Percentiles rank a stretch among this genome's conserved stretches.
Conservation (phyloP, 768 basidiomycete genomes). For the Coprinopsis marcescibilis region DNA sequence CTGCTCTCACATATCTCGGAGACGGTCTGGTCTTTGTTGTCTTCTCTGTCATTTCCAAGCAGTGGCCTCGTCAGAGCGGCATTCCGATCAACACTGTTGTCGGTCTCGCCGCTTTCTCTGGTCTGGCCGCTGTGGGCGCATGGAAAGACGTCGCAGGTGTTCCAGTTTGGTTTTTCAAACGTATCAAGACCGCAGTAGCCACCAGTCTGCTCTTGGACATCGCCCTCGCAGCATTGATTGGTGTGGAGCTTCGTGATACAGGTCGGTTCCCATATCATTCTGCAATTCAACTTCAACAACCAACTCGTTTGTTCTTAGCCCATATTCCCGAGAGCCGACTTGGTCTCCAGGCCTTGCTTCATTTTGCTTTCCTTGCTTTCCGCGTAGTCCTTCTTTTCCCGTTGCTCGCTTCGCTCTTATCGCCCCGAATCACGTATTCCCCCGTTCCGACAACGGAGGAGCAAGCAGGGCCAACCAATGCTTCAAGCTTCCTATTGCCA, state of each 20-base stretch:
- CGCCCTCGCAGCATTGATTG: conserved; percentile 50
- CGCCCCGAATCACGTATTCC: conserved; percentile 62
- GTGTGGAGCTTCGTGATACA: conserved; percentile 31
- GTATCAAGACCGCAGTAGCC: conserved; percentile 50
- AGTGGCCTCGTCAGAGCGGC: conserved; percentile 60
- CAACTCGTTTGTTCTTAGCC: conserved; percentile 14
- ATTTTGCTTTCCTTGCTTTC: conserved; percentile 50
- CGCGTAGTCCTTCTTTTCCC: conserved; percentile 59
- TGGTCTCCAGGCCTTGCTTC: conserved; percentile 28
- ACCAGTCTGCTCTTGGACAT: conserved; percentile 55
- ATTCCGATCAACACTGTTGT: conserved; percentile 63
- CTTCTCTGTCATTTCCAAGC: conserved; percentile 55
- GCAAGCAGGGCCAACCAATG: conserved; percentile 35
- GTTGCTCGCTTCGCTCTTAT: conserved; percentile 53
- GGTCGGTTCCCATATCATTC: conserved; percentile 14
- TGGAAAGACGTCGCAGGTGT: conserved; percentile 75
- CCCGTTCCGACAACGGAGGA: conserved; percentile 36
- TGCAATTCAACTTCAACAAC: conserved; percentile 13
- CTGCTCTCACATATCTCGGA: conserved; percentile 66
- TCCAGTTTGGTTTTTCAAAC: conserved; percentile 58
- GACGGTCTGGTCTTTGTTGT: conserved; percentile 73
- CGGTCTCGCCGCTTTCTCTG: conserved; percentile 65
- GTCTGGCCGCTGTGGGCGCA: conserved; percentile 68
- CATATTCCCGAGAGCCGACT: conserved; percentile 26
- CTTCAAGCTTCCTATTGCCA: conserved; percentile 52